Conservation (phyloP, 345 rosid genomes). For the Passiflora organensis region DNA sequence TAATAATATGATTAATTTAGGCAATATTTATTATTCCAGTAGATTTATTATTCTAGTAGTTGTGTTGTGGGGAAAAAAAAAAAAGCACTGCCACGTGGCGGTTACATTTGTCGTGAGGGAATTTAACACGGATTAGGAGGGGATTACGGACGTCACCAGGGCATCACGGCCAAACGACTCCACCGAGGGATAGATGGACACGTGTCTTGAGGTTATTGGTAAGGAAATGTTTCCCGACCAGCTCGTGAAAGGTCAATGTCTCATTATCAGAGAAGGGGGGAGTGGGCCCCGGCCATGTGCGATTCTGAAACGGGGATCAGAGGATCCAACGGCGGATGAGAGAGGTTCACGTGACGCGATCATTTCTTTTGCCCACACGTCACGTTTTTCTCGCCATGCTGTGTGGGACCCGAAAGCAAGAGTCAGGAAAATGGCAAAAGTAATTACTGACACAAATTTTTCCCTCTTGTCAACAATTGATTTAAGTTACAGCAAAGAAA, state of each 20-base stretch:
- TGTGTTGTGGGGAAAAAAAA: no score
- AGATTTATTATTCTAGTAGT: neutral
- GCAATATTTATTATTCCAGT: neutral
- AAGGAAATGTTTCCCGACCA: neutral
- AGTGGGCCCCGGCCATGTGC: neutral
- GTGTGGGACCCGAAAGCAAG: neutral
- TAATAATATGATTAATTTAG: neutral
- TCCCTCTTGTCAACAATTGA: no score
- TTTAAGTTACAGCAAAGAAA: no score
- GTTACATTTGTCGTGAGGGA: neutral
- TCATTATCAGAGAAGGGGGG: neutral
- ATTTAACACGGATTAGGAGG: slow-evolving; percentile 3
- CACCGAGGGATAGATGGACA: neutral
- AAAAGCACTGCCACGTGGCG: neutral
- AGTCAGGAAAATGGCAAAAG: no score
- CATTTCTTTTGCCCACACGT: slow-evolving; percentile 1
- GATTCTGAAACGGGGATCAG: slow-evolving; percentile 1
- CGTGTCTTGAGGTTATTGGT: no score
- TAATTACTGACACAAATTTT: no score
- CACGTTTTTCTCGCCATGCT: slow-evolving; percentile 1
- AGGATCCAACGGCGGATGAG: slow-evolving; percentile 1
- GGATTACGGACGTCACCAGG: slow-evolving; percentile 2
- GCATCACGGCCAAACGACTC: neutral
- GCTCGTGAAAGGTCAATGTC: slow-evolving; percentile 3
- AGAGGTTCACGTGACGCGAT: neutral